These are phyloP conservation scores for Paraphoma sp. DNA, from an alignment of 2,329 filamentous ascomycete genomes.

Conservation along the genomic window DNA sequence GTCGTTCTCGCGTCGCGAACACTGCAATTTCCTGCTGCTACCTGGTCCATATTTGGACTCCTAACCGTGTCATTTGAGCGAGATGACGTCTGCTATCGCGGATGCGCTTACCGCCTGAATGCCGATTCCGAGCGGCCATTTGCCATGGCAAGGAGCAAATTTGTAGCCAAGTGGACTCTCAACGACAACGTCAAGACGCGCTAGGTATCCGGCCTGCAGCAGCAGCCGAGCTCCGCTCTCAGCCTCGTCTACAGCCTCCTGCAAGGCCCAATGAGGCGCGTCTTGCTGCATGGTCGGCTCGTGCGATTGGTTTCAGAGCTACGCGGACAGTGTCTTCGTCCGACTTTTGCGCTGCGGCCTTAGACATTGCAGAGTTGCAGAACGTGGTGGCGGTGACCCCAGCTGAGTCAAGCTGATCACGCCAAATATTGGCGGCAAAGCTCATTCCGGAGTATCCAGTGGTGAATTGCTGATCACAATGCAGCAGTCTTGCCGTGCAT, in stretches of 20 bases:
- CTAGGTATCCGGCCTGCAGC: constrained; percentile 2
- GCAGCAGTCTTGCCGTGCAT: neutral
- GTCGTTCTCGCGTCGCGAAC: constrained; percentile 24
- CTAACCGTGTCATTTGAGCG: neutral
- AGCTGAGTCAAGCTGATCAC: neutral
- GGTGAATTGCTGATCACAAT: neutral
- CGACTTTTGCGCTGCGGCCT: neutral
- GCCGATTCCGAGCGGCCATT: neutral
- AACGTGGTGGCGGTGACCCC: neutral
- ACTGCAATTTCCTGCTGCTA: constrained; percentile 27
- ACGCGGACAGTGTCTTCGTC: neutral
- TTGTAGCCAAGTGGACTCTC: neutral
- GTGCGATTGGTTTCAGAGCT: neutral
- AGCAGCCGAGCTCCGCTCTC: neutral
- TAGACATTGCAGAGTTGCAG: neutral
- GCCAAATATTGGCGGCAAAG: neutral
- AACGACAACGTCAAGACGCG: neutral
- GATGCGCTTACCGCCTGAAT: constrained; percentile 13
- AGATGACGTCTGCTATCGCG: constrained; percentile 10
- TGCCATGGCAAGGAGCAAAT: neutral
- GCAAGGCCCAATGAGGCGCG: neutral
- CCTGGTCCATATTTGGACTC: constrained; percentile 10
- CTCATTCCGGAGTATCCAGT: neutral
- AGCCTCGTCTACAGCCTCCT: neutral
- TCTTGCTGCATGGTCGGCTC: neutral